Evolutionary conservation across 2,329 filamentous ascomycete species (phyloP).

Genomic region (Cyclaneusma minus): DNA sequence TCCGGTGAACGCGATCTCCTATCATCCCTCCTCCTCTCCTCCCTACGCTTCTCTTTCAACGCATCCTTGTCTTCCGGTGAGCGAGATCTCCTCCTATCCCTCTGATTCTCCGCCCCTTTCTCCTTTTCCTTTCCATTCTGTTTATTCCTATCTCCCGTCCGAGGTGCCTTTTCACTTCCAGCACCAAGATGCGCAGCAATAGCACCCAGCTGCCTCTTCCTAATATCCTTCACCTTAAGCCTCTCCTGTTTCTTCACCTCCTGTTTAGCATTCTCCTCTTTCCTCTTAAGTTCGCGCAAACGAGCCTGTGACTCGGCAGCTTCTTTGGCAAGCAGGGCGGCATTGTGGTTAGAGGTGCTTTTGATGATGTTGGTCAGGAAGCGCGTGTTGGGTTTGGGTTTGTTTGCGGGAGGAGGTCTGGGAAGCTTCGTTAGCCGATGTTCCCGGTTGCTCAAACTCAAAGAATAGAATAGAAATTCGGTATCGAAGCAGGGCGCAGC

Average conservation of each 20-base stretch:
- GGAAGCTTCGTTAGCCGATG: neutral
- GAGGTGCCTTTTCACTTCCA: conserved; percentile 12
- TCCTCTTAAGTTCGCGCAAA: conserved; percentile 42
- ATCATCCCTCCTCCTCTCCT: too few species aligned
- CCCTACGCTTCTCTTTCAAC: too few species aligned
- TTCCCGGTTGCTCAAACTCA: too few species aligned
- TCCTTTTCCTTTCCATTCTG: conserved; percentile 2
- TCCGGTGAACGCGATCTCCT: too few species aligned
- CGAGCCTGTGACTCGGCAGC: conserved; percentile 62
- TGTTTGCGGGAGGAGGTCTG: conserved; percentile 31
- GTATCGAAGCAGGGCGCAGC: too few species aligned
- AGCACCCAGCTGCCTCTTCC: conserved; percentile 41
- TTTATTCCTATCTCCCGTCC: conserved; percentile 3
- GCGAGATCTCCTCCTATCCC: conserved; percentile 2
- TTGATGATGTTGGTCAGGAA: conserved; percentile 82
- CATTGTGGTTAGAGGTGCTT: conserved; percentile 80
- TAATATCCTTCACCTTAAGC: too few species aligned
- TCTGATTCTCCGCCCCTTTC: neutral
- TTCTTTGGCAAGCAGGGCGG: conserved; percentile 70
- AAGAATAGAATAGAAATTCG: too few species aligned
- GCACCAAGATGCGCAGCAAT: conserved; percentile 42
- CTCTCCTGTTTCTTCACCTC: conserved; percentile 24
- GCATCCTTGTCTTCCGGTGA: too few species aligned
- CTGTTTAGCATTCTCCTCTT: conserved; percentile 26
- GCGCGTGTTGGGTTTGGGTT: conserved; percentile 79